Base-by-base conservation (phyloP, 768 basidiomycete species). In the Psilocybe subaeruginosa region DNA sequence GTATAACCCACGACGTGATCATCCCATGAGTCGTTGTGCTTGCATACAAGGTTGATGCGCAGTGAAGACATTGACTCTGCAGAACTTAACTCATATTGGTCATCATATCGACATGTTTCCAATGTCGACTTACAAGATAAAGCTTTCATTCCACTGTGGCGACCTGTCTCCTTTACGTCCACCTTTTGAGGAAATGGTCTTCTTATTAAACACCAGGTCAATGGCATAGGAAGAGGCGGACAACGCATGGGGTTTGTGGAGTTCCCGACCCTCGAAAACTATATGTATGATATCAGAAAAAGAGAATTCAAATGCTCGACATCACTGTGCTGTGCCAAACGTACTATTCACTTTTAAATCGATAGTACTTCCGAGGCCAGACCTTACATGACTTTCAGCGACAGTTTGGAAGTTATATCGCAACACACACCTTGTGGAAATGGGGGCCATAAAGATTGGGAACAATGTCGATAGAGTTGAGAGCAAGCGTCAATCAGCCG, bases 111-210 rank as follows among this genome's bases (percentile, higher is more conserved):
- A n/a, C n/a, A 2, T 30, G 23, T 46, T 7, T 35, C 33, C 33
- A 8, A n/a, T 5, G 4, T 27, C 4, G 4, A 56, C 48, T 50
- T 49, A 56, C 60, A 61, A 61, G 17, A 50, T 43, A 23, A 56
- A 61, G 4, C n/a, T 51, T 16, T 54, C 35, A 23, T 61, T 35
- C 60, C 60, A 61, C 31, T 33, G 45, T n/a, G 41, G 52, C 11
- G 45, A 23, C 14, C 19, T 17, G 29, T 27, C 35, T 11, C 53
- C 52, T 27, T 54, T 48, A 4, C 30, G 37, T 11, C 58, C 43
- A 11, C 33, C 16, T 11, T 30, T 14, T 7, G 49, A 51, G 33
- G 23, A 19, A 23, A 43, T 30, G 14, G 39, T 51, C 39, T 41
- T 31, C 14, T 16, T 29, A 12, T 51, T 41, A 6, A 23, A 43